phyloP scores from a whole-genome alignment of 2,329 filamentous ascomycete genomes.

The Bertia moriformis region DNA sequence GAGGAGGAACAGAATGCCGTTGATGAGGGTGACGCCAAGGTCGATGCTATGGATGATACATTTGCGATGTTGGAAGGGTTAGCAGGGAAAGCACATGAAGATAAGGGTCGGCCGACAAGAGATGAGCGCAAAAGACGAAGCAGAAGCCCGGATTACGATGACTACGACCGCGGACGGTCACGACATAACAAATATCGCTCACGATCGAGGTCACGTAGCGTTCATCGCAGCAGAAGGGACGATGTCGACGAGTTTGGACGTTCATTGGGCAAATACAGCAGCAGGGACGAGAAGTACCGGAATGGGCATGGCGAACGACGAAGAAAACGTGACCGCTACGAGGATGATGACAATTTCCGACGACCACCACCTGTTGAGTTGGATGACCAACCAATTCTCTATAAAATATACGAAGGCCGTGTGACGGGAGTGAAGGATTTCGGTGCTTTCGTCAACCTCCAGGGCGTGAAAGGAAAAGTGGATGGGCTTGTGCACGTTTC shows the following conservation, averaged over 20 bases:
- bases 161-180: conserved; percentile 15
- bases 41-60: conserved; percentile 76
- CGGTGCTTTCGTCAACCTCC: conserved; percentile 86
- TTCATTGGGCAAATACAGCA: conserved; percentile 23
- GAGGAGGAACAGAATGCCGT: conserved; percentile 26
- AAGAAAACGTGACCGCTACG: conserved; percentile 20
- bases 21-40: conserved; percentile 19
- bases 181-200: conserved; percentile 28
- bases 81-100: conserved; percentile 43
- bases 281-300: conserved; percentile 21
- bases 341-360: conserved; percentile 45
- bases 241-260: conserved; percentile 46
- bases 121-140: conserved; percentile 37
- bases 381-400: conserved; percentile 66
- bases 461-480: conserved; percentile 72
- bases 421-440: conserved; percentile 92
- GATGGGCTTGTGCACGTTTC: conserved; percentile 92
- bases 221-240: conserved; percentile 27
- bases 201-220: conserved; percentile 33
- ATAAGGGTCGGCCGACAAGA: conserved; percentile 16
- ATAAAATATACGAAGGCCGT: conserved; percentile 79
- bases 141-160: conserved; percentile 32
- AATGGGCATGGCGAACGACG: conserved; percentile 27
- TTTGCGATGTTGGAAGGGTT: conserved; percentile 80
- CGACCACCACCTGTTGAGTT: conserved; percentile 57